Conservation (phyloP, 2,329 filamentous ascomycete genomes). For the Paecilomyces variotii region DNA sequence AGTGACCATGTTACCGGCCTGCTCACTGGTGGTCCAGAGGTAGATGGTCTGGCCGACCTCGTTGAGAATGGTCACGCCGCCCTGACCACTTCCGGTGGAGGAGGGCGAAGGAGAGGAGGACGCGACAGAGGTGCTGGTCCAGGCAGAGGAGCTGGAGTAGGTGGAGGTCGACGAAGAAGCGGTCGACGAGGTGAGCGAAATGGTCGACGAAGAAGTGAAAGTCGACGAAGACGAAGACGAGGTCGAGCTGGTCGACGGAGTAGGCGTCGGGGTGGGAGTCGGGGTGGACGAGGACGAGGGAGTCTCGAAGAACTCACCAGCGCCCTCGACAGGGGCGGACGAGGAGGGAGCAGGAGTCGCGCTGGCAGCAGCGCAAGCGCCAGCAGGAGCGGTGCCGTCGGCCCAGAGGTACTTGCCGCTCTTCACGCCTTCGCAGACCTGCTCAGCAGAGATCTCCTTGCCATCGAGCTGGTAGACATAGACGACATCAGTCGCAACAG, state of each 20-base stretch:
- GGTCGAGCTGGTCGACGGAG: background rate
- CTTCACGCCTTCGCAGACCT: background rate
- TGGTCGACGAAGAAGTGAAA: background rate
- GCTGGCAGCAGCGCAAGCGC: background rate
- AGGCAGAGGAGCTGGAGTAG: background rate
- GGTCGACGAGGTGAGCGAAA: background rate
- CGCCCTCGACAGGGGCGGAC: background rate
- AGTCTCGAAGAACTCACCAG: background rate
- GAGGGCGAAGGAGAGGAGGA: background rate
- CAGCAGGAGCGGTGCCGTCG: background rate
- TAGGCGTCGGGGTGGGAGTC: background rate
- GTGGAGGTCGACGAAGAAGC: background rate
- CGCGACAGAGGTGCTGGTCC: background rate
- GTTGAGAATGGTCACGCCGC: background rate
- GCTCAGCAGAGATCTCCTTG: background rate
- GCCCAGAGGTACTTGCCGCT: background rate
- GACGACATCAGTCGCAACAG: background rate
- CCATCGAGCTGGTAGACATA: background rate
- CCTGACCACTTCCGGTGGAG: background rate
- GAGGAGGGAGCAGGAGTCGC: background rate
- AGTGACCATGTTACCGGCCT: background rate
- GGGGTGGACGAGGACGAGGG: conserved; percentile 9
- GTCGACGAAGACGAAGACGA: background rate
- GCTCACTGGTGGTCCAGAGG: background rate
- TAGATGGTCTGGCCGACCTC: background rate